Evolutionary conservation across 345 rosid genomes (phyloP).

Genomic region (Anastatica hierochuntica): DNA sequence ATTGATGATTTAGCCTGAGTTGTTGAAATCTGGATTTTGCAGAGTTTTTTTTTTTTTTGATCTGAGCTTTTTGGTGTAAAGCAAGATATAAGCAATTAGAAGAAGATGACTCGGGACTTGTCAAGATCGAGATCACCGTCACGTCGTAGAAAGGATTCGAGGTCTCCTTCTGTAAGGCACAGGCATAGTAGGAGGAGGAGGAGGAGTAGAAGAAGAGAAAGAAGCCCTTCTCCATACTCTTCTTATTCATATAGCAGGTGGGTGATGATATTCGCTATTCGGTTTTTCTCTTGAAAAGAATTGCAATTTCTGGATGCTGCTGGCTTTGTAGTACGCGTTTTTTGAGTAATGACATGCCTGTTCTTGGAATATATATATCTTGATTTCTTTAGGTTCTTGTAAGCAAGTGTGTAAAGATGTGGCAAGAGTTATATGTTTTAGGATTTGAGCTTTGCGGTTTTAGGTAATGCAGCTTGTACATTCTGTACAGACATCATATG

Average conservation of each 20-base stretch:
- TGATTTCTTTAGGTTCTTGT: slow-evolving; percentile 2
- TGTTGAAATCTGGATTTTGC: neutral
- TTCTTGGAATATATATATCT: neutral
- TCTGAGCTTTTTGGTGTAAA: neutral
- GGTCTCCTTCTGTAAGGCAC: slow-evolving; percentile 57
- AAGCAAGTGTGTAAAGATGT: too few species aligned
- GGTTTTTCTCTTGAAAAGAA: slow-evolving; percentile 3
- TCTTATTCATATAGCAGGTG: slow-evolving; percentile 81
- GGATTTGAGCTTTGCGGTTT: neutral
- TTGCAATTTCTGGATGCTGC: slow-evolving; percentile 24
- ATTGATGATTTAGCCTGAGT: too few species aligned
- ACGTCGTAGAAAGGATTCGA: slow-evolving; percentile 57
- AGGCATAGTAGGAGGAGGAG: slow-evolving; percentile 70
- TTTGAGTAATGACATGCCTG: slow-evolving; percentile 1
- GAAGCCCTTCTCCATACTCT: slow-evolving; percentile 71
- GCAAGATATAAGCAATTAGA: too few species aligned
- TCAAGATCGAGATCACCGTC: slow-evolving; percentile 56
- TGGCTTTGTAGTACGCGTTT: neutral
- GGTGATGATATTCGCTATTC: slow-evolving; percentile 40
- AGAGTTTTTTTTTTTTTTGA: neutral
- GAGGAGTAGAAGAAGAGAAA: slow-evolving; percentile 69
- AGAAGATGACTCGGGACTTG: slow-evolving; percentile 77
- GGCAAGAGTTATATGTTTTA: neutral
- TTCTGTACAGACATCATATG: neutral
- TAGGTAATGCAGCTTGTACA: slow-evolving; percentile 1